Evolutionary conservation across 352 stramenopile species (phyloP), one percentile per base, ranked within the genome.

Genomic region (Saprolegnia diclina): DNA sequence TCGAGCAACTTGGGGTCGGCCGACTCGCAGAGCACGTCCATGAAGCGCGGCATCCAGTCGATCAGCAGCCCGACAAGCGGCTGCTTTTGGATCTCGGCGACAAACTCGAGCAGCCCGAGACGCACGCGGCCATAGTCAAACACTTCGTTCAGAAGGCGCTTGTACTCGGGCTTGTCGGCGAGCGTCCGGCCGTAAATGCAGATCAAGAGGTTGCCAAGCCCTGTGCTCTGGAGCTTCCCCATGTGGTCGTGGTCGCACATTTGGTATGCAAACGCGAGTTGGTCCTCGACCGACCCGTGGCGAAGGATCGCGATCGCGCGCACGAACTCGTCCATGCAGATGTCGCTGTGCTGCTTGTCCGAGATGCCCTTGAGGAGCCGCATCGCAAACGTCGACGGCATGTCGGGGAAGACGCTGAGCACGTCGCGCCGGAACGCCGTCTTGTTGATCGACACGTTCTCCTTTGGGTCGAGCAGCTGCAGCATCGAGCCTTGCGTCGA

Each of bases 311-410:
- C 87, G 19, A 94, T 77, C 0, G 85, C 82, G 16, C 84, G 85
- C 19, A 95, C 56, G 54, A 95, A 94, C 66, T 95, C 87, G 64
- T 95, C 87, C 85, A 95, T 92, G 48, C 91, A 91, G 71, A 95
- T 91, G 67, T 95, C 87, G 0, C 83, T 79, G 21, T 83, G 81
- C 72, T 92, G 84, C 9, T 85, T 87, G 42, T 95, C 87, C 0
- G 82, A 91, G 45, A 95, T 79, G 0, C 85, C 85, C 71, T 95
- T 95, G 80, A 94, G 92, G 61, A 95, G 91, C 3, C 87, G 79
- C 83, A 95, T 92, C 10, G 85, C 85, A 68, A 95, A 94, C 65
- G 83, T 94, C 26, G 87, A 95, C 14, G 87, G 87, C 81, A 95
- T 95, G 44, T 93, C 85, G 4, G 85, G 87, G 37, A 94, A 95